Conservation (phyloP, 106 monocot genomes). For the Platanthera zijinensis region DNA sequence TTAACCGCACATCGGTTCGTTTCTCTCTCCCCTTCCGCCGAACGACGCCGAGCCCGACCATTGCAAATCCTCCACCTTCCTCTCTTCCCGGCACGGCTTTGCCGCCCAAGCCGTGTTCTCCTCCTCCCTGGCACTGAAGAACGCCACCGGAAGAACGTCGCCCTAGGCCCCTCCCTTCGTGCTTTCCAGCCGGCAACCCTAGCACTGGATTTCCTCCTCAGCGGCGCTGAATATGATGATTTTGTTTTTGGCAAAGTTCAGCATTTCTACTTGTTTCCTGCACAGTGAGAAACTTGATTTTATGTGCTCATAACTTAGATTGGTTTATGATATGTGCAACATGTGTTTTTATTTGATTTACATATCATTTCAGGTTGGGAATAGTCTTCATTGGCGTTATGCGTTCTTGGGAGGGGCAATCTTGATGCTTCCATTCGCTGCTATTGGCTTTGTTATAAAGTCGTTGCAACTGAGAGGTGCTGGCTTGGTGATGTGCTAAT, state of each 20-base stretch:
- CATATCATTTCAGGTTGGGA: conserved; percentile 57
- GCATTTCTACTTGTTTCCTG: neutral
- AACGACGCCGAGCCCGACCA: too few relatives aligned
- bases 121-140: too few relatives aligned
- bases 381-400: conserved; percentile 69
- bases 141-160: too few relatives aligned
- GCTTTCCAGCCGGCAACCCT: too few relatives aligned
- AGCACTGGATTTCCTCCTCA: too few relatives aligned
- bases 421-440: conserved; percentile 97
- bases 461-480: conserved; percentile 87
- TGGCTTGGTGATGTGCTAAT: neutral
- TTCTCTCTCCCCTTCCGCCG: too few relatives aligned
- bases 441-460: conserved; percentile 76
- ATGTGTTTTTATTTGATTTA: neutral
- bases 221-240: too few relatives aligned
- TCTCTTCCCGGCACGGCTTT: too few relatives aligned
- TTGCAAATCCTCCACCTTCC: too few relatives aligned
- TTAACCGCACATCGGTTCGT: too few relatives aligned
- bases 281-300: neutral
- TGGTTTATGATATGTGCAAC: neutral
- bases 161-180: too few relatives aligned
- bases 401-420: conserved; percentile 88
- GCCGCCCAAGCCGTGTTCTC: too few relatives aligned
- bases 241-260: neutral
- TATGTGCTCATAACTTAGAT: neutral